Base-by-base conservation (phyloP, 768 basidiomycete genomes). In the Kwoniella sp. region DNA sequence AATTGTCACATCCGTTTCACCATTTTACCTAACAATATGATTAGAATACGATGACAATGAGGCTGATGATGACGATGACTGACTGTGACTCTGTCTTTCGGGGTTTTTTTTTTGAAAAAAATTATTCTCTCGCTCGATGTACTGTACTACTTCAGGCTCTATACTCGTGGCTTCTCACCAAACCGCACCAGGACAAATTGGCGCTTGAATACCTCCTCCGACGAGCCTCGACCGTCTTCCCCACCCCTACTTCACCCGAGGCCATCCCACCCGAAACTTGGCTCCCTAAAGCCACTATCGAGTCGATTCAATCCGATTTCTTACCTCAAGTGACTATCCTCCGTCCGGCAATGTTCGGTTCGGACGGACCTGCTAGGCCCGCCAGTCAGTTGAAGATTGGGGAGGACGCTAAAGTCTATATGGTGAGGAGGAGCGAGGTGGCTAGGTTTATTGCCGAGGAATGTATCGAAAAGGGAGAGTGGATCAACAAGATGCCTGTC, bases 101-200 rank as follows among this genome's bases (percentile, higher is more conserved):
- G 13, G 13, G 5, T 5, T 33, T 33, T 33, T 5, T 33, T 7
- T 47, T n/a, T 47, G 6, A 19, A n/a, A n/a, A n/a, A n/a, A n/a
- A n/a, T n/a, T n/a, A n/a, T n/a, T n/a, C n/a, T n/a, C n/a, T n/a
- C n/a, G n/a, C n/a, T n/a, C n/a, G n/a, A n/a, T n/a, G n/a, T n/a
- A n/a, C n/a, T n/a, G n/a, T n/a, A n/a, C 13, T 15, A 12, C 21
- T 30, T 6, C 19, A 69, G 68, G 24, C 59, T 21, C 29, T 66
- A 7, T 69, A 69, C 54, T 55, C 63, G 12, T 62, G 50, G 57
- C 24, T 62, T 9, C 52, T 69, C 13, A 22, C 50, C 29, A 47
- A 63, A 22, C 68, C 68, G 9, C 68, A 69, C 24, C 56, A 48
- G 21, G 68, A 69, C 47, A 69, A 69, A 54, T 55, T 53, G 17